Conservation (phyloP, 768 basidiomycete genomes). For the Rhodotorula babjevae region DNA sequence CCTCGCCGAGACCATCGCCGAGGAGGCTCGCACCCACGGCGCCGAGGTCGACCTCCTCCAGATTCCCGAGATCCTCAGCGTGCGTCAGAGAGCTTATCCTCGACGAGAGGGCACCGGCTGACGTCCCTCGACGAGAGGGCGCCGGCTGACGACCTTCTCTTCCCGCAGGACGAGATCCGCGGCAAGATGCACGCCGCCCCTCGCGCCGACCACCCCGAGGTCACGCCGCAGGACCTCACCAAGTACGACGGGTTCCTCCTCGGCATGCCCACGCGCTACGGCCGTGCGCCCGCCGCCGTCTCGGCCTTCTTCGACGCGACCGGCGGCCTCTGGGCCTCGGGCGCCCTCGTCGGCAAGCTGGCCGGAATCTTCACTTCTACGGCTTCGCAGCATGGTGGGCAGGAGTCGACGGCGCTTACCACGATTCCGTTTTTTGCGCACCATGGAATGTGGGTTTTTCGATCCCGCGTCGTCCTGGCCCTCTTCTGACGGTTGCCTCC, state of each 20-base stretch:
- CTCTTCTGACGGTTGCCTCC: slow-evolving; percentile 50
- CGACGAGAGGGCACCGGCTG: too few species aligned
- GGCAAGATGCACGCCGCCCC: slow-evolving; percentile 38
- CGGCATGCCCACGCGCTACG: slow-evolving; percentile 54
- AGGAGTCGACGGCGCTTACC: slow-evolving; percentile 44
- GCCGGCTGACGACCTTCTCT: slow-evolving; percentile 51
- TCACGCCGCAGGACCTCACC: slow-evolving; percentile 56
- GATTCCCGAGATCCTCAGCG: slow-evolving; percentile 11
- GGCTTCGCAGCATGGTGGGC: slow-evolving; percentile 50
- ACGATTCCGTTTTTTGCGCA: slow-evolving; percentile 60
- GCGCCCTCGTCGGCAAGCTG: slow-evolving; percentile 67
- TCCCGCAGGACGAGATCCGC: slow-evolving; percentile 55
- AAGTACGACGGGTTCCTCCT: slow-evolving; percentile 36
- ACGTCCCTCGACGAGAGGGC: too few species aligned
- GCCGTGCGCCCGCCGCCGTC: slow-evolving; percentile 69
- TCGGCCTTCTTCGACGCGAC: slow-evolving; percentile 65
- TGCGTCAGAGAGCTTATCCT: not conserved
- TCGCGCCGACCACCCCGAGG: slow-evolving; percentile 45
- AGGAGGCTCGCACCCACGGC: slow-evolving; percentile 46
- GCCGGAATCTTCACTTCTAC: slow-evolving; percentile 69
- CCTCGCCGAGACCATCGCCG: slow-evolving; percentile 40
- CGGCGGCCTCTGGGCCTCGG: slow-evolving; percentile 59
- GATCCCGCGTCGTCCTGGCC: not conserved
- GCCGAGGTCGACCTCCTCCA: slow-evolving; percentile 47
- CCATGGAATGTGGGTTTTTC: not conserved